Conservation (phyloP, 306 rosid genomes). For the Vigna radiata region DNA sequence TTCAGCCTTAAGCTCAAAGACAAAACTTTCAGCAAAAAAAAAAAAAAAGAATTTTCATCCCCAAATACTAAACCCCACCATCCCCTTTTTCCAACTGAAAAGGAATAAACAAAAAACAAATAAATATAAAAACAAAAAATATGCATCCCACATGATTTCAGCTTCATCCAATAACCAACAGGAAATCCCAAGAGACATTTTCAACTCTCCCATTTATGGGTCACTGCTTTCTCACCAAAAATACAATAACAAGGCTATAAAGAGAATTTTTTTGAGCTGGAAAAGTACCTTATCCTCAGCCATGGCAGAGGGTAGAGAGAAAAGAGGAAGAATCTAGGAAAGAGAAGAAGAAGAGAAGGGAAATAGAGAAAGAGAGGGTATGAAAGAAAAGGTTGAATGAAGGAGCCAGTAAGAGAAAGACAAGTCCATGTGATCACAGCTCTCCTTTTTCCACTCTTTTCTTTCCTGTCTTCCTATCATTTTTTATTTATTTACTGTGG, state of each 20-base stretch:
- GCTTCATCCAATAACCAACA: conserved; percentile 5
- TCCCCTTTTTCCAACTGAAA: not conserved
- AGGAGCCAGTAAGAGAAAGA: conserved; percentile 67
- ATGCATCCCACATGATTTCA: conserved; percentile 28
- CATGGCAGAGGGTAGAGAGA: conserved; percentile 55
- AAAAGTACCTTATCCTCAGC: conserved; percentile 86
- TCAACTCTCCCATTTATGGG: conserved; percentile 11
- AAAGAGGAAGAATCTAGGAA: conserved; percentile 12
- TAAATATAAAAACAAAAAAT: conserved; percentile 7
- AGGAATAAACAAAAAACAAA: not conserved
- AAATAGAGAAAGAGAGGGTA: conserved; percentile 25
- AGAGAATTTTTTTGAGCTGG: not conserved
- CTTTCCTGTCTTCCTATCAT: conserved; percentile 21
- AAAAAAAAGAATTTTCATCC: not conserved
- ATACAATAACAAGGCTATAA: not conserved
- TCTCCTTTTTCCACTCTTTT: conserved; percentile 34
- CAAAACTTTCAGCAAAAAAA: conserved; percentile 9
- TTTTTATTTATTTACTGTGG: conserved; percentile 13
- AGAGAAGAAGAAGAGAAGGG: conserved; percentile 44
- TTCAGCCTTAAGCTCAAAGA: conserved; percentile 25
- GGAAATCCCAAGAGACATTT: not conserved
- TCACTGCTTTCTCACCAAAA: conserved; percentile 36
- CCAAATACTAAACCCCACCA: conserved; percentile 45
- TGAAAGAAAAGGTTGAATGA: conserved; percentile 35
- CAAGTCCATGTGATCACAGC: conserved; percentile 97